These are phyloP conservation scores for Aspergillus panamensis DNA, from an alignment of 495 filamentous ascomycete genomes.

Conservation along the genomic window DNA sequence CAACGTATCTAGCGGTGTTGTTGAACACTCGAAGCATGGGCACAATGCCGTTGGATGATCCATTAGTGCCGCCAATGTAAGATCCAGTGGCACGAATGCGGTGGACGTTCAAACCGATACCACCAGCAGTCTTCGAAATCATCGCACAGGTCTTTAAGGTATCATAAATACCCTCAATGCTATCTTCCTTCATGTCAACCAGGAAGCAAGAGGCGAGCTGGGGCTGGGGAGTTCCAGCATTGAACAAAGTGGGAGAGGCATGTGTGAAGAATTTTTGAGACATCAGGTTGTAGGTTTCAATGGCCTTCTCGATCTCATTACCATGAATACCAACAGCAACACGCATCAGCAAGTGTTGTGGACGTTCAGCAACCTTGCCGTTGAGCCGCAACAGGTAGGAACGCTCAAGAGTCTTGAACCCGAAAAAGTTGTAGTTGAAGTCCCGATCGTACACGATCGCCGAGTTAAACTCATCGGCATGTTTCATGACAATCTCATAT, in stretches of 20 bases:
- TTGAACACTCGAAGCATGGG: conserved; percentile 99
- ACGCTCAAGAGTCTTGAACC: conserved; percentile 98
- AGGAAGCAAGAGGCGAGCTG: conserved; percentile 97
- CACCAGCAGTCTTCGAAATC: conserved; percentile 99
- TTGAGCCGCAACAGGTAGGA: conserved; percentile 93
- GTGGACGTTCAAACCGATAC: conserved; percentile 94
- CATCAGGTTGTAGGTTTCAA: conserved; percentile 98
- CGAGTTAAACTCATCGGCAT: conserved; percentile 94
- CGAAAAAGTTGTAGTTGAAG: conserved; percentile 99
- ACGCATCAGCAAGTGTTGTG: conserved; percentile 99
- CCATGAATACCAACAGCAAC: conserved; percentile 96
- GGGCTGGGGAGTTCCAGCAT: conserved; percentile 88
- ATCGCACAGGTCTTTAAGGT: conserved; percentile 98
- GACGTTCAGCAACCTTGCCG: conserved; percentile 90
- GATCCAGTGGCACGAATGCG: conserved; percentile 94
- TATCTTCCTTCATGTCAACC: conserved; percentile 97
- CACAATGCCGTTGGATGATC: conserved; percentile 93
- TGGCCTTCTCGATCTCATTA: conserved; percentile 85
- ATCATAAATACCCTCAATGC: conserved; percentile 98
- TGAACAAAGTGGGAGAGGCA: conserved; percentile 96
- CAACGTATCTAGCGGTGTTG: conserved; percentile 97
- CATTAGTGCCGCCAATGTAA: conserved; percentile 96
- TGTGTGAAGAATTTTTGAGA: conserved; percentile 97
- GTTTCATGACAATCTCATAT: conserved; percentile 89
- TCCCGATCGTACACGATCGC: conserved; percentile 98